Evolutionary conservation across 2,329 filamentous ascomycete genomes (phyloP).

Genomic region (Sphaerulina vaccinii): DNA sequence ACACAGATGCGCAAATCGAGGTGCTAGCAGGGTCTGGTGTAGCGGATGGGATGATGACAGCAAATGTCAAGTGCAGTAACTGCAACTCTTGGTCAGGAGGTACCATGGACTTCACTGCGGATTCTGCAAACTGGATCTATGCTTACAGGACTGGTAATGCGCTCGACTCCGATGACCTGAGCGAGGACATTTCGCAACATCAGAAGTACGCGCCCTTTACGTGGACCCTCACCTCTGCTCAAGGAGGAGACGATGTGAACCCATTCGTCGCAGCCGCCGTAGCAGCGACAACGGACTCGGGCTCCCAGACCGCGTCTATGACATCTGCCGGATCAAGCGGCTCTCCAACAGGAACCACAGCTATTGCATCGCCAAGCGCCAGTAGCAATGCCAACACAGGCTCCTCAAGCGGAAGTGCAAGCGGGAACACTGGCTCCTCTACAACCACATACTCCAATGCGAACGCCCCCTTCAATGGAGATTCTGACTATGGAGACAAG

Average conservation of each 20-base stretch:
- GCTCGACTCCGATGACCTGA: slow-evolving; percentile 48
- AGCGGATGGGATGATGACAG: slow-evolving; percentile 52
- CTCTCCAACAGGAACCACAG: slow-evolving; percentile 1
- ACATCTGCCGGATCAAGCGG: too few relatives aligned
- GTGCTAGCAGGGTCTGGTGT: slow-evolving; percentile 57
- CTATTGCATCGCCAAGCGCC: slow-evolving; percentile 3
- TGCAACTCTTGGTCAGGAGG: slow-evolving; percentile 55
- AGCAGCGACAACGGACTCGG: background rate
- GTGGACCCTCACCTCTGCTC: slow-evolving; percentile 51
- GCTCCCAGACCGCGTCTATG: slow-evolving; percentile 10
- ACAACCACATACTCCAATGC: slow-evolving; percentile 11
- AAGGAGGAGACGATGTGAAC: slow-evolving; percentile 49
- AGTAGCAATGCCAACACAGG: slow-evolving; percentile 16
- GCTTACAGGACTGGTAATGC: slow-evolving; percentile 48
- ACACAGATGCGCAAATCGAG: slow-evolving; percentile 45
- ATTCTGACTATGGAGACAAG: slow-evolving; percentile 30
- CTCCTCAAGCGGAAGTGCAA: slow-evolving; percentile 17
- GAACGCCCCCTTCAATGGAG: slow-evolving; percentile 21
- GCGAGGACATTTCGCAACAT: slow-evolving; percentile 48
- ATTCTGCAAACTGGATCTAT: slow-evolving; percentile 52
- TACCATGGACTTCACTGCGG: slow-evolving; percentile 49
- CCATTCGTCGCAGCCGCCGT: slow-evolving; percentile 38
- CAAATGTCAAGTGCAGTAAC: slow-evolving; percentile 56
- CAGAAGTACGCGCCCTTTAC: slow-evolving; percentile 42
- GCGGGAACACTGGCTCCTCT: background rate